A percentile compares a stretch with the other conserved stretches of the same genome.
Evolutionary conservation across 768 basidiomycete species (phyloP).

Genomic region (Leccinellum albellum): DNA sequence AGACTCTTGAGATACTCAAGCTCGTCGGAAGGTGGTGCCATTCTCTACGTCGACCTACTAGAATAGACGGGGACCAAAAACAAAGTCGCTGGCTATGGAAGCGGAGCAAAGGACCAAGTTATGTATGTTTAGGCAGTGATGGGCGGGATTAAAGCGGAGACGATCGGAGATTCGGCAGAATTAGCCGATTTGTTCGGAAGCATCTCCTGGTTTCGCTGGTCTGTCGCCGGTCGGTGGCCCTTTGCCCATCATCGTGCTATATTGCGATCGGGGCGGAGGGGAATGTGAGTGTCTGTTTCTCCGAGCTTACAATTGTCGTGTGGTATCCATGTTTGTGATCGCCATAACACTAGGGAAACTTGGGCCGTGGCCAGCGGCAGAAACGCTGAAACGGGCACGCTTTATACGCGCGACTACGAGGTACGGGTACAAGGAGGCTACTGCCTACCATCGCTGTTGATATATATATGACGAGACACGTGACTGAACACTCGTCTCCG

Average conservation of each 20-base stretch:
- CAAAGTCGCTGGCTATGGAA: neutral
- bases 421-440: neutral
- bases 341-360: neutral
- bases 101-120: neutral
- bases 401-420: neutral
- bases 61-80: neutral
- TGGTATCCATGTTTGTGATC: neutral
- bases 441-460: neutral
- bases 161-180: slow-evolving; percentile 8
- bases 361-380: neutral
- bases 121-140: slow-evolving; percentile 2
- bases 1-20: slow-evolving; percentile 94
- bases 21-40: slow-evolving; percentile 65
- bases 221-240: neutral
- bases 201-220: neutral
- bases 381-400: neutral
- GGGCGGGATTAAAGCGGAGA: slow-evolving; percentile 24
- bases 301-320: neutral
- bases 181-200: neutral
- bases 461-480: neutral
- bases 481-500: neutral
- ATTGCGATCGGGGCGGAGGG: neutral
- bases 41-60: slow-evolving; percentile 25
- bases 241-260: neutral
- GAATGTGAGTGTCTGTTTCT: neutral